These are phyloP conservation scores for Kodamaea nitidulidarum DNA, from an alignment of 805 yeast genomes.

Conservation along the genomic window DNA sequence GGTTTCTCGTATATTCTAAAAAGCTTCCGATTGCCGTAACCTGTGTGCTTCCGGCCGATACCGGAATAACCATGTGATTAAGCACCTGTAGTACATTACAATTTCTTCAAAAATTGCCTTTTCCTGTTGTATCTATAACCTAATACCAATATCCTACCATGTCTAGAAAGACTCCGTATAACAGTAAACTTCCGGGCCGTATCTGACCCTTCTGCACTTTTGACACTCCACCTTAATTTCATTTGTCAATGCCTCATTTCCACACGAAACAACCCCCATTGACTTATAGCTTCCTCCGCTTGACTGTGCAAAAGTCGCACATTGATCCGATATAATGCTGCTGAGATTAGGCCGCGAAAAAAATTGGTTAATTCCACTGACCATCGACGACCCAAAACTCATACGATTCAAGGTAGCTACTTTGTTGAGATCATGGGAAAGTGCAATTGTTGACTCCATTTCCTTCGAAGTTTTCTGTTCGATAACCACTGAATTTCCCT, in stretches of 20 bases:
- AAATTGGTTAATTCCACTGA: not conserved
- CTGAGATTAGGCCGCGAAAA: conserved; percentile 2
- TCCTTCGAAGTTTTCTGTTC: not conserved
- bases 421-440: not conserved
- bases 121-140: no score
- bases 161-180: conserved; percentile 34
- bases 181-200: conserved; percentile 40
- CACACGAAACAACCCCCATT: conserved; percentile 41
- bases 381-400: not conserved
- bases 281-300: conserved; percentile 16
- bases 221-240: conserved; percentile 27
- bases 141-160: no score
- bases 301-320: not conserved
- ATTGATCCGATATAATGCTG: not conserved
- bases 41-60: no score
- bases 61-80: no score
- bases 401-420: not conserved
- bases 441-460: no score
- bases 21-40: no score
- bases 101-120: not conserved
- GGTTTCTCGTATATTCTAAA: no score
- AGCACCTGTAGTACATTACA: conserved; percentile 1
- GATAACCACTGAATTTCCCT: not conserved
- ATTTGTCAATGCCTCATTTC: conserved; percentile 31
- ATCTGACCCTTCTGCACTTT: conserved; percentile 19